Conservation (phyloP, 2,329 filamentous ascomycete genomes). For the Fusarium pseudocircinatum region DNA sequence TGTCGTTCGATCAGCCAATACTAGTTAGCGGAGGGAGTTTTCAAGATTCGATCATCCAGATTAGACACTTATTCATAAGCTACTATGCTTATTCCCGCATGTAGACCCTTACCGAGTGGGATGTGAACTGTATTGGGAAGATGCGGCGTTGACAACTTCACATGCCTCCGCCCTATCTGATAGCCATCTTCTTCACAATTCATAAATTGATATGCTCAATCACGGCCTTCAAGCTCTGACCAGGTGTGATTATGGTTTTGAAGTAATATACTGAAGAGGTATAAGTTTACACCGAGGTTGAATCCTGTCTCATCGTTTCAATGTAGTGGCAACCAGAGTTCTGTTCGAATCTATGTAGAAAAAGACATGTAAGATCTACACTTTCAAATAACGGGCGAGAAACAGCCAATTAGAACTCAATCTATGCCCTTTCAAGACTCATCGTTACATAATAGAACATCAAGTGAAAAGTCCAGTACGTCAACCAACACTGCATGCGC, state of each 20-base stretch:
- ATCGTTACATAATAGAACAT: accelerated
- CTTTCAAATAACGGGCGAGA: background rate
- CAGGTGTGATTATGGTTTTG: accelerated
- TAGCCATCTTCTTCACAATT: background rate
- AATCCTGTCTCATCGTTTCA: background rate
- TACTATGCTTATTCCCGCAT: background rate
- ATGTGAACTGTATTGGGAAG: background rate
- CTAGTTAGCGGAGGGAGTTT: background rate
- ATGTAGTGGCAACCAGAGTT: background rate
- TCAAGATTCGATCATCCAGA: background rate
- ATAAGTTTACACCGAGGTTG: too few species aligned
- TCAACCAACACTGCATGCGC: background rate
- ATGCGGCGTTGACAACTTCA: background rate
- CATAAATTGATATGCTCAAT: background rate
- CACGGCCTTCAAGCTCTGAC: too few species aligned
- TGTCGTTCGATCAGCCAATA: background rate
- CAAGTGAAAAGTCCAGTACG: background rate
- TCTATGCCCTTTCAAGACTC: too few species aligned
- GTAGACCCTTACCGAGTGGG: constrained; percentile 3
- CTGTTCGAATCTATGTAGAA: background rate
- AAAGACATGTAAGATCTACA: background rate
- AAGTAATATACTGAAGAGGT: background rate
- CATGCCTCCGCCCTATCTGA: background rate
- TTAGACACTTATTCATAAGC: background rate
- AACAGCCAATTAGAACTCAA: accelerated